Evolutionary conservation across 2,329 filamentous ascomycete species (phyloP), one percentile per base, ranked within the genome.

Genomic region (Parafenestella ontariensis): DNA sequence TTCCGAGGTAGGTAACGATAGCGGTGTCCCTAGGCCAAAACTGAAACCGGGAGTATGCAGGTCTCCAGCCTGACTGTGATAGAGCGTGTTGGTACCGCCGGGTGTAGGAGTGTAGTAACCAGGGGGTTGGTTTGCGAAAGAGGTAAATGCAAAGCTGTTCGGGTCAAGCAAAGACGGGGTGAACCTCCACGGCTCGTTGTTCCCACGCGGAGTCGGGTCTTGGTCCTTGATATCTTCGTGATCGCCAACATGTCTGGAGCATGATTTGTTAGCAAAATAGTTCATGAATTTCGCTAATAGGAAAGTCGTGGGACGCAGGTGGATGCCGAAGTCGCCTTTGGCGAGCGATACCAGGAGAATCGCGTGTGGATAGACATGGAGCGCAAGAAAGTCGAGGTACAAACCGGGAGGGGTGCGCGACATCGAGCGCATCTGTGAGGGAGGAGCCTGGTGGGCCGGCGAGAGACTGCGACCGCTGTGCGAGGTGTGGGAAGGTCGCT

Each of bases 71-170:
- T 93, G 91, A 46, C 84, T 86, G 72, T 96, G 91, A 71, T 92
- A 96, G 61, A 94, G 78, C 17, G 90, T 89, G 70, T 89, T 91
- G 59, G 87, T 89, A 41, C 89, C 90, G 59, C 90, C 91, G 2
- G 92, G 90, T 1, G 91, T 96, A 2, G 93, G 91, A 7, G 92
- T 93, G 77, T 96, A 97, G 76, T 95, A 95, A 13, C 89, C 90
- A 15, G 90, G 85, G 41, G 89, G 85, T 61, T 93, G 90, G 75
- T 90, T 91, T 61, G 89, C 87, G 70, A 96, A 94, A 51, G 84
- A 83, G 55, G 87, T 83, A 76, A 96, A 97, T 21, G 87, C 86
- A 73, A 91, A 91, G 26, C 91, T 90, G 74, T 89, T 92, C 17
- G 92, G 87, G 71, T 98, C 94, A 71, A 98, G 84, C 52, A 96